Percentiles rank a stretch among this genome's conserved stretches.
Evolutionary conservation across 2,329 filamentous ascomycete genomes (phyloP).

Genomic region (Cytospora mali): DNA sequence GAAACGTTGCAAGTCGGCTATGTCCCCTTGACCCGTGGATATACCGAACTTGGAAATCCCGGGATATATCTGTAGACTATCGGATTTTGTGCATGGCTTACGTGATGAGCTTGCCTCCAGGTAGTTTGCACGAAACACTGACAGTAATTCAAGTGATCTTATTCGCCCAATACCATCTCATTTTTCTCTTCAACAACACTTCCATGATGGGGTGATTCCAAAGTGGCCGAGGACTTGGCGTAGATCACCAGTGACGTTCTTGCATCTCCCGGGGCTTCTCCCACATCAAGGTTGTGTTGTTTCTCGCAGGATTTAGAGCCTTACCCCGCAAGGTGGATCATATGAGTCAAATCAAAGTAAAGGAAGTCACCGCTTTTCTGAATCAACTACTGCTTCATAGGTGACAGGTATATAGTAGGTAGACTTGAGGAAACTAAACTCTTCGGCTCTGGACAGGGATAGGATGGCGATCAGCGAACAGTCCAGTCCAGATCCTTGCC

Average conservation of each 20-base stretch:
- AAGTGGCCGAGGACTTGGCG: too few relatives aligned
- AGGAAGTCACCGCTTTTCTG: not conserved
- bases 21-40: not conserved
- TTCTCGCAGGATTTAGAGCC: not conserved
- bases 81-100: not conserved
- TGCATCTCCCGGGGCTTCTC: too few relatives aligned
- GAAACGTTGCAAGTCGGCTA: not conserved
- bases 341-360: not conserved
- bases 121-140: too few relatives aligned
- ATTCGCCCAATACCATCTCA: too few relatives aligned
- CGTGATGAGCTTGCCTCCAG: too few relatives aligned
- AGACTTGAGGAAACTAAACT: not conserved
- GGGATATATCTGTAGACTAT: not conserved
- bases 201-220: too few relatives aligned
- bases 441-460: too few relatives aligned
- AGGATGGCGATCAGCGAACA: too few relatives aligned
- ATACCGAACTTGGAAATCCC: not conserved
- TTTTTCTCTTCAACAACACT: too few relatives aligned
- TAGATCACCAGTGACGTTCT: too few relatives aligned
- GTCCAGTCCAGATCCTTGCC: too few relatives aligned
- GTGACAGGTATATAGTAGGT: not conserved
- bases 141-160: too few relatives aligned
- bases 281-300: not conserved
- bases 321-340: not conserved
- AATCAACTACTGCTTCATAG: not conserved